These are phyloP conservation scores for Hypoxylon rubiginosum DNA, from an alignment of 2,329 filamentous ascomycete genomes.

Conservation along the genomic window DNA sequence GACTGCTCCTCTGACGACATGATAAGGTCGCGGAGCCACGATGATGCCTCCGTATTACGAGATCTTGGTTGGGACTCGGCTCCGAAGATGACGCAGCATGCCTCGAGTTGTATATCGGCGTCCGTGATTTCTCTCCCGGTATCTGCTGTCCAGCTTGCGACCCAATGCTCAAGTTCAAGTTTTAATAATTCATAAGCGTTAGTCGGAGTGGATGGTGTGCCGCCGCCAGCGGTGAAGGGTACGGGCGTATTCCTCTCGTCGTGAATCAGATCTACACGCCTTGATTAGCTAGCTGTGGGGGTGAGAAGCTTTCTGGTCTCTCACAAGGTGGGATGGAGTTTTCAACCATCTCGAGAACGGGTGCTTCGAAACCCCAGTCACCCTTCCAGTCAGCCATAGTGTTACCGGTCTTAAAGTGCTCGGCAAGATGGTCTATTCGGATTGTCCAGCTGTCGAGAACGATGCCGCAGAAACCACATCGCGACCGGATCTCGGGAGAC, in stretches of 20 bases:
- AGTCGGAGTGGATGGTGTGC: constrained; percentile 61
- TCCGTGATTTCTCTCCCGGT: constrained; percentile 61
- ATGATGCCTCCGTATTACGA: constrained; percentile 55
- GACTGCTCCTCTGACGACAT: constrained; percentile 62
- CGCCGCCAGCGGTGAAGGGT: constrained; percentile 64
- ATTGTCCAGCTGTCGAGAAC: constrained; percentile 73
- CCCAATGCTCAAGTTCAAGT: constrained; percentile 67
- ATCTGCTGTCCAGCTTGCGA: constrained; percentile 59
- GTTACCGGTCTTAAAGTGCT: constrained; percentile 75
- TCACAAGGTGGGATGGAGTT: constrained; percentile 76
- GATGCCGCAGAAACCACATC: constrained; percentile 75
- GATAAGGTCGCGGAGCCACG: constrained; percentile 72
- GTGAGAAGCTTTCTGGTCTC: constrained; percentile 55
- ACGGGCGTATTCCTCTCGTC: constrained; percentile 70
- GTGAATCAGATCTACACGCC: constrained; percentile 70
- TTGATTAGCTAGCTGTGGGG: constrained; percentile 56
- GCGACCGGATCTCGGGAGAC: constrained; percentile 71
- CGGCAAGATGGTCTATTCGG: constrained; percentile 73
- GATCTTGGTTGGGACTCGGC: constrained; percentile 63
- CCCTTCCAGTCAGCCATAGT: constrained; percentile 79
- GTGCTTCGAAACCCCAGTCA: constrained; percentile 75
- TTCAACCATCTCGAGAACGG: constrained; percentile 73
- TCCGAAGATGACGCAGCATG: constrained; percentile 70
- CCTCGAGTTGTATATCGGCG: constrained; percentile 68
- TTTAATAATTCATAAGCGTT: constrained; percentile 75